Percentiles rank a stretch among this genome's conserved stretches.
Evolutionary conservation across 495 filamentous ascomycete genomes (phyloP).

Genomic region (Trichoderma asperelloides): DNA sequence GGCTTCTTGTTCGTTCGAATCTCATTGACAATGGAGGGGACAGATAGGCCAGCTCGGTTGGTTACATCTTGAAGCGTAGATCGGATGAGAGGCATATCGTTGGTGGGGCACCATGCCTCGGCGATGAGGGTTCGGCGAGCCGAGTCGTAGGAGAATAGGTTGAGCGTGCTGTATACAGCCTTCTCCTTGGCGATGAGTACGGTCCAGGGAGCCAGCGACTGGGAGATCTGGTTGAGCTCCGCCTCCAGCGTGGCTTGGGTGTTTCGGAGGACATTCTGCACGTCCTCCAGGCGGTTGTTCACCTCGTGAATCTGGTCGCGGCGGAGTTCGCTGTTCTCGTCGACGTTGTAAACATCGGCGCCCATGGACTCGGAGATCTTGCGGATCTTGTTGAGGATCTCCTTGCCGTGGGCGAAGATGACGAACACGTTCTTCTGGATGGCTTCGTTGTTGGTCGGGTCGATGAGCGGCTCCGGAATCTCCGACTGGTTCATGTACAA

Average conservation of each 20-base stretch:
- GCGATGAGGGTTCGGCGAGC: slow-evolving; percentile 93
- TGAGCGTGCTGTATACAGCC: slow-evolving; percentile 92
- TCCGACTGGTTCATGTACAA: slow-evolving; percentile 99
- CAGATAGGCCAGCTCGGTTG: slow-evolving; percentile 84
- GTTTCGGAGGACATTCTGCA: slow-evolving; percentile 83
- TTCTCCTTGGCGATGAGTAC: slow-evolving; percentile 97
- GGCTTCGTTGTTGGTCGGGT: slow-evolving; percentile 83
- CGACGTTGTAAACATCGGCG: slow-evolving; percentile 89
- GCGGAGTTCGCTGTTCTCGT: slow-evolving; percentile 90
- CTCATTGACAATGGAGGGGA: slow-evolving; percentile 95
- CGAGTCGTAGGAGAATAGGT: slow-evolving; percentile 92
- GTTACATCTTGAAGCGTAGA: slow-evolving; percentile 96
- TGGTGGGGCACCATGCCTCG: slow-evolving; percentile 93
- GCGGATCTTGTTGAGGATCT: slow-evolving; percentile 95
- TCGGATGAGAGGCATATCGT: slow-evolving; percentile 82
- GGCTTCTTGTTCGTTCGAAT: slow-evolving; percentile 94
- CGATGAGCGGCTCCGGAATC: slow-evolving; percentile 88
- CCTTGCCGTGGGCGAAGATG: slow-evolving; percentile 97
- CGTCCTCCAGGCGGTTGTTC: slow-evolving; percentile 81
- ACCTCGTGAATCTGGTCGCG: slow-evolving; percentile 95
- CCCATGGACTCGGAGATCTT: slow-evolving; percentile 97
- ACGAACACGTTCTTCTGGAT: slow-evolving; percentile 97
- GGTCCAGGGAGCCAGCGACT: slow-evolving; percentile 89
- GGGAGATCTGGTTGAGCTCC: slow-evolving; percentile 85
- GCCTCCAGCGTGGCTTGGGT: slow-evolving; percentile 94